These are phyloP conservation scores for Salmacisia buchloeana DNA, from an alignment of 1,284 basidiomycete species.

Conservation along the genomic window DNA sequence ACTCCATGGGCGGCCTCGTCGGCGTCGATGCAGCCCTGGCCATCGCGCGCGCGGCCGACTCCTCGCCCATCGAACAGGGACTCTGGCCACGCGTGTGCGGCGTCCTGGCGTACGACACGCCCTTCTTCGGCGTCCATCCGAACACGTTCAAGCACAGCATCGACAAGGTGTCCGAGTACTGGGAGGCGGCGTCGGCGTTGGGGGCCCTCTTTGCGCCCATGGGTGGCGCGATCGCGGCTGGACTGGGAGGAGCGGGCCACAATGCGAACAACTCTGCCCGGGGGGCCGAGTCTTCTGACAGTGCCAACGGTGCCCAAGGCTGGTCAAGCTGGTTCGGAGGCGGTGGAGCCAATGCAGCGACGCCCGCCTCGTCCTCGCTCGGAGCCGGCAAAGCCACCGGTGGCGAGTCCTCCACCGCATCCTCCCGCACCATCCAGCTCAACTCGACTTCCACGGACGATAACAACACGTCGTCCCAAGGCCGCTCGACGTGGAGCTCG, in stretches of 20 bases:
- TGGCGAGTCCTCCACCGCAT: not conserved
- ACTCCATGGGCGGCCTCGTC: constrained; percentile 60
- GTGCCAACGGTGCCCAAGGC: constrained; percentile 21
- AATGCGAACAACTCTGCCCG: constrained; percentile 18
- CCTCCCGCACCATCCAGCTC: constrained; percentile 9
- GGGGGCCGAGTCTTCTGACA: not conserved
- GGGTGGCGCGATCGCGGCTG: constrained; percentile 57
- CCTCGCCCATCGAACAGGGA: constrained; percentile 47
- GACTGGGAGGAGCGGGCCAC: constrained; percentile 27
- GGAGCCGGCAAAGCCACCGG: not conserved
- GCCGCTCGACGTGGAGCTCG: not conserved
- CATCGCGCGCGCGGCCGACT: constrained; percentile 57
- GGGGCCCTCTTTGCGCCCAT: constrained; percentile 53
- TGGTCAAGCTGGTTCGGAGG: constrained; percentile 43
- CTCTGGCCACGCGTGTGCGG: constrained; percentile 78
- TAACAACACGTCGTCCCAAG: not conserved
- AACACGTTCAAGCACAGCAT: constrained; percentile 77
- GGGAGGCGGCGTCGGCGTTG: constrained; percentile 61
- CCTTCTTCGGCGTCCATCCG: constrained; percentile 64
- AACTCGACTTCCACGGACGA: constrained; percentile 10
- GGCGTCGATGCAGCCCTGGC: constrained; percentile 76
- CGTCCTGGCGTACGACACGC: constrained; percentile 82
- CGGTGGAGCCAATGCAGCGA: constrained; percentile 18
- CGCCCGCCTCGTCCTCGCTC: not conserved
- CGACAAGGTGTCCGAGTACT: constrained; percentile 69